Evolutionary conservation across 192 early-diverging fungal genomes (phyloP), one percentile per base, ranked within the genome.

Genomic region (Radiomyces spectabilis): DNA sequence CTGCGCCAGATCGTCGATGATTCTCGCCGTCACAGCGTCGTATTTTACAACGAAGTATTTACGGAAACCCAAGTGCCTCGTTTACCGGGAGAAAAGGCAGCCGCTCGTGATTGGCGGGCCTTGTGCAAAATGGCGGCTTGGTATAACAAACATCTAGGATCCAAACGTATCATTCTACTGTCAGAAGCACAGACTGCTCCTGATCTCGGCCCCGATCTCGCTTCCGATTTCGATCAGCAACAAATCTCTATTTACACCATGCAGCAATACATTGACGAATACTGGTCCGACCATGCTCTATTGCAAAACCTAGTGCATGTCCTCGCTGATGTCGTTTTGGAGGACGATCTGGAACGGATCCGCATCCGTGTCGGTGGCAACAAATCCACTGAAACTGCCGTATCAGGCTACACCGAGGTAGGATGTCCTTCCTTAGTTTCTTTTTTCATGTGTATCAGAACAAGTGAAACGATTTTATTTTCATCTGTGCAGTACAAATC

Each of bases 31-130:
- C 52, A 66, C 13, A 79, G 79, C 1, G 65, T 84, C 1, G 69
- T 87, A 10, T 89, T 89, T 59, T 77, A 82, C 42, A 89, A 89
- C 16, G 83, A 83, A 41, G 69, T 82, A 7, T 89, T 81, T 55
- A 57, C 60, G 0, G 66, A 63, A 1, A 83, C 84, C 0, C 51
- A 39, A 1, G 59, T 65, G 0, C 13, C 38, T 18, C 62, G 73
- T 27, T 43, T 62, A 33, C 63, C 66, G 1, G 53, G 57, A 8
- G 75, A 76, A 57, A 39, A 70, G 9, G 35, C 65, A 13, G 65
- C 47, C 3, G 57, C 62, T 4, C 68, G 79, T 10, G 80, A 87
- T 49, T 72, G 73, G 70, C 68, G 74, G 9, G 84, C 82, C 1
- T 65, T 85, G 22, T 54, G 71, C 21, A 60, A 62, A 1, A 57